Evolutionary conservation across 768 basidiomycete genomes (phyloP).

Genomic region (Ramaria sp.): DNA sequence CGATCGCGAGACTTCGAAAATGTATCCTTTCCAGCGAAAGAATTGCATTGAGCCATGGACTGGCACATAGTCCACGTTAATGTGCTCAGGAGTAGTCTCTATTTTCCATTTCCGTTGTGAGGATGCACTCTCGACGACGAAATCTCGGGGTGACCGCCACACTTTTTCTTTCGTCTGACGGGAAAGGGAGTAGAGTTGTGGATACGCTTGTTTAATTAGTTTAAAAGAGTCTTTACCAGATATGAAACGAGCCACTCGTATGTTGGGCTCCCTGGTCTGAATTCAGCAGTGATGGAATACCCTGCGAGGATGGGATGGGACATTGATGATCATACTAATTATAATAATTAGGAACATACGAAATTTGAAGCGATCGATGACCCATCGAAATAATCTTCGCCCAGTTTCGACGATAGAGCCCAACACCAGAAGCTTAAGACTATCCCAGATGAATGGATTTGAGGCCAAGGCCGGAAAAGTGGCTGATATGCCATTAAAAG

Average conservation of each 20-base stretch:
- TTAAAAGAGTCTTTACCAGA: slow-evolving; percentile 20
- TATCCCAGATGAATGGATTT: slow-evolving; percentile 7
- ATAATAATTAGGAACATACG: slow-evolving; percentile 2
- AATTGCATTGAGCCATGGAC: slow-evolving; percentile 29
- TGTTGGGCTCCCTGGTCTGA: too few species aligned
- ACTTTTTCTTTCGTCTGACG: slow-evolving; percentile 34
- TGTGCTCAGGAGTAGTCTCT: slow-evolving; percentile 9
- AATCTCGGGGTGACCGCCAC: slow-evolving; percentile 30
- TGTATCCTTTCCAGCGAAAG: slow-evolving; percentile 34
- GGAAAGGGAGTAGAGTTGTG: too few species aligned
- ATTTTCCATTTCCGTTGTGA: slow-evolving; percentile 31
- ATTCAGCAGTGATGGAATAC: too few species aligned
- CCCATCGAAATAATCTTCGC: slow-evolving; percentile 12
- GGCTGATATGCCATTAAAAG: neutral
- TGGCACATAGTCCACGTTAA: slow-evolving; percentile 32
- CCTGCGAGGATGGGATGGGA: neutral
- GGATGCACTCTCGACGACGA: slow-evolving; percentile 30
- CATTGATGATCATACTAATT: neutral
- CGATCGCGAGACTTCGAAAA: slow-evolving; percentile 20
- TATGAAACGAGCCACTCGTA: slow-evolving; percentile 40
- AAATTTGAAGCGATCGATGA: slow-evolving; percentile 6
- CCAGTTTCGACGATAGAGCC: slow-evolving; percentile 17
- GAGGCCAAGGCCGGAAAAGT: neutral
- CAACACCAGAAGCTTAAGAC: slow-evolving; percentile 13
- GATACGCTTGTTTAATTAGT: neutral